A percentile compares a stretch with the other conserved stretches of the same genome.
Conservation (phyloP, 306 rosid genomes). For the Cucurbita ficifolia region DNA sequence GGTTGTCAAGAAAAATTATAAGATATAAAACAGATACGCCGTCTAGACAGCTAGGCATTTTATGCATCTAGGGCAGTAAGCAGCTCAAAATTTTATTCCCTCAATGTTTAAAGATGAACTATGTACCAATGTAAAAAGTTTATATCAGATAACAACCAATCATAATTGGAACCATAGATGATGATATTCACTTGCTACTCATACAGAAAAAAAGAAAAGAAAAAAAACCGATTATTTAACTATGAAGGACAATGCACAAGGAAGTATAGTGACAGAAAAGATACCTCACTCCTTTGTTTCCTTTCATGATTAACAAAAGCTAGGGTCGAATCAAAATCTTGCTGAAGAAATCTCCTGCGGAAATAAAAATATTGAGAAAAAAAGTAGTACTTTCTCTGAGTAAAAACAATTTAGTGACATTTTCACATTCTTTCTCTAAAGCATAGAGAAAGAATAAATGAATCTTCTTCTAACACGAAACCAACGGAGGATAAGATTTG, state of each 20-base stretch:
- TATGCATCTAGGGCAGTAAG: not conserved
- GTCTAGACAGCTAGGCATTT: not conserved
- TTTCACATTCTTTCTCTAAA: not conserved
- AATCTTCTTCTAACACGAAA: not conserved
- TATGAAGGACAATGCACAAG: not conserved
- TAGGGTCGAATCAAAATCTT: slow-evolving; percentile 87
- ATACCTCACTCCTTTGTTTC: slow-evolving; percentile 86
- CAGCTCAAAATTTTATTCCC: not conserved
- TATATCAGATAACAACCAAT: not conserved
- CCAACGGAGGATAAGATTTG: not conserved
- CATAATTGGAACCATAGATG: not conserved
- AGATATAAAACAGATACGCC: not conserved
- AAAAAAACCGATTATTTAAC: not conserved
- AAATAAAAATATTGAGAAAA: slow-evolving; percentile 1
- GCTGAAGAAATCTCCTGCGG: slow-evolving; percentile 90
- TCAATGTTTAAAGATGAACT: not conserved
- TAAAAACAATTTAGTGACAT: not conserved
- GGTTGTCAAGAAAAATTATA: not conserved
- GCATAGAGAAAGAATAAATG: not conserved
- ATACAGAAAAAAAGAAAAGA: not conserved
- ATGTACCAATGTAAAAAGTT: not conserved
- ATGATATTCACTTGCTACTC: not conserved
- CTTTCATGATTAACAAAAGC: slow-evolving; percentile 84
- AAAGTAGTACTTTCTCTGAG: not conserved
- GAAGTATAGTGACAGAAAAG: not conserved